phyloP scores from a whole-genome alignment of 768 basidiomycete species.

The Pleurotus tuoliensis region DNA sequence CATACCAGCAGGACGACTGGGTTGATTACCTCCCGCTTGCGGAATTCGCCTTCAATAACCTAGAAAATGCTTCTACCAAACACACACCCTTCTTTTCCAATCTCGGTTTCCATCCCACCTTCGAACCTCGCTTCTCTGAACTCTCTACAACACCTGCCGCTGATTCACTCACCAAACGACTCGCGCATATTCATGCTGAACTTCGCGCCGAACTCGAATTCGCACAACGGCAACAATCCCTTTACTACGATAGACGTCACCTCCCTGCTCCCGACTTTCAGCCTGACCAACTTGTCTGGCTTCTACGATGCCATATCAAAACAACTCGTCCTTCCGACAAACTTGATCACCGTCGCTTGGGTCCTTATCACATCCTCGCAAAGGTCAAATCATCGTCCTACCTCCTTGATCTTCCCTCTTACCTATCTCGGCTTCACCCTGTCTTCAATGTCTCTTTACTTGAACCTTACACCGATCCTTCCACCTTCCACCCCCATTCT shows the following conservation, averaged over 20 bases:
- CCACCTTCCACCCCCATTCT: too few species aligned
- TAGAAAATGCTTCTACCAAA: constrained; percentile 25
- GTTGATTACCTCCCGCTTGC: constrained; percentile 33
- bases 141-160: constrained; percentile 26
- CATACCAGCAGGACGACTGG: constrained; percentile 41
- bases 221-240: too few species aligned
- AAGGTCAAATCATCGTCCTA: constrained; percentile 14
- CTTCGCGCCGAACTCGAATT: too few species aligned
- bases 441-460: too few species aligned
- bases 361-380: constrained; percentile 18
- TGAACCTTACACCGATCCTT: too few species aligned
- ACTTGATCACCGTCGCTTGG: constrained; percentile 29
- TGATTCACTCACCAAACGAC: constrained; percentile 21
- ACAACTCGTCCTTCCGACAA: constrained; percentile 37
- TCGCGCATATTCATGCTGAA: constrained; percentile 24
- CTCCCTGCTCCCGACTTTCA: too few species aligned
- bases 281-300: not conserved
- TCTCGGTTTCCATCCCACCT: constrained; percentile 6
- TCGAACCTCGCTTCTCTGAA: constrained; percentile 25
- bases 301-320: constrained; percentile 25
- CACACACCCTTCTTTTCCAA: constrained; percentile 34
- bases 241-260: too few species aligned
- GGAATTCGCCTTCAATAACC: constrained; percentile 39
- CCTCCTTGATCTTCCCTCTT: constrained; percentile 19
- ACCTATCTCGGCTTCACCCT: too few species aligned